These are phyloP conservation scores for Trypanosoma cruzi DNA, from an alignment of 208 protist genomes.

Conservation along the genomic window DNA sequence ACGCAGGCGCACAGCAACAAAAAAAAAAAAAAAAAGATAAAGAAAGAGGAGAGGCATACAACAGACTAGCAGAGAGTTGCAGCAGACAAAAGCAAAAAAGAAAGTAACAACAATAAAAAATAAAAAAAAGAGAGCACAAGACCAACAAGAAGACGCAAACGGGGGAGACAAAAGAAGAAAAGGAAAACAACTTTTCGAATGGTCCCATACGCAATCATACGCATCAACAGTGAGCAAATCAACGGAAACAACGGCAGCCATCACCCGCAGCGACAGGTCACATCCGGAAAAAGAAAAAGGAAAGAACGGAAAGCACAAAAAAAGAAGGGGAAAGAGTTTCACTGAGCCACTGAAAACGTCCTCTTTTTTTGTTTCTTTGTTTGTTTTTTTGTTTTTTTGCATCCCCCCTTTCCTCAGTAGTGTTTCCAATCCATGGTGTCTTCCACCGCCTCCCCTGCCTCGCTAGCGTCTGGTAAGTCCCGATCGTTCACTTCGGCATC, in stretches of 20 bases:
- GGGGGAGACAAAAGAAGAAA: neutral
- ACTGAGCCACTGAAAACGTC: neutral
- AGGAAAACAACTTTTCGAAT: too few relatives aligned
- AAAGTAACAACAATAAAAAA: neutral
- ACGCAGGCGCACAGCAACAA: neutral
- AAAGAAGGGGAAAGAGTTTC: neutral
- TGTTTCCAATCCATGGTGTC: slow-evolving; percentile 21
- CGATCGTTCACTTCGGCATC: slow-evolving; percentile 86
- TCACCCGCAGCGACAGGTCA: neutral
- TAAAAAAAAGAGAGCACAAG: neutral
- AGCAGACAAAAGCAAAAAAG: neutral
- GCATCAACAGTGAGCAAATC: neutral
- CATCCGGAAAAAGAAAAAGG: neutral
- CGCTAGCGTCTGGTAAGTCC: slow-evolving; percentile 40
- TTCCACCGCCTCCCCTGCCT: slow-evolving; percentile 2
- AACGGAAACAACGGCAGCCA: neutral
- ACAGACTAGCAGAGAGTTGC: neutral
- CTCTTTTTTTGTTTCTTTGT: neutral
- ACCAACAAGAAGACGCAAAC: neutral
- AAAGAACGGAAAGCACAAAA: neutral
- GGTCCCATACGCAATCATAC: too few relatives aligned
- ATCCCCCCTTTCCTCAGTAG: slow-evolving; percentile 13
- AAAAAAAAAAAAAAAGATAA: neutral
- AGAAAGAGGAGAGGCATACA: neutral
- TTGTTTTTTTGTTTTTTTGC: neutral